Base-by-base conservation (phyloP, 495 filamentous ascomycete species). In the Cudoniella acicularis region DNA sequence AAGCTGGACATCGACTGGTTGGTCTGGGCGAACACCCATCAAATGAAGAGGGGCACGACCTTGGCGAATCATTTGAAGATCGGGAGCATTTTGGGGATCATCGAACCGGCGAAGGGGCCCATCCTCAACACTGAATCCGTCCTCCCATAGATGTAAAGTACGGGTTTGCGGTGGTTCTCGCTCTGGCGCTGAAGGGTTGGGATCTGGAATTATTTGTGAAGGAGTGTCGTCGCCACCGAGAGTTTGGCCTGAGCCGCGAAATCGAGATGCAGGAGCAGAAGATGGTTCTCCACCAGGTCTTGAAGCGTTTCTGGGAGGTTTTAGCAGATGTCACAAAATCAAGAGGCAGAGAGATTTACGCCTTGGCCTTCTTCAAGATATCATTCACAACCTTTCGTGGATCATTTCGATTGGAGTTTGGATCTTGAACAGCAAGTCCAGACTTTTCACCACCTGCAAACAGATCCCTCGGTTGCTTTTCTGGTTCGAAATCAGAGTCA, bases 371-470 rank as follows among this genome's bases (percentile, higher is more conserved):
- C 62, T 91, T 84, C 20, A 98, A 74, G 54, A 98, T 90, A 69
- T 94, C 83, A 49, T 84, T 78, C 65, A 90, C 81, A 30, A 87
- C 84, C 68, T 82, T 83, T 65, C 83, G 83, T 16, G 87, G 74
- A 58, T 87, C 88, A 24, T 70, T 73, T 21, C 70, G 69, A 42
- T 66, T 72, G 21, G 52, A 82, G 77, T 21, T 21, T 0, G 94
- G 94, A 69, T 98, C 92, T 69, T 97, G 90, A 54, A 98, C 92
- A 2, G 94, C 95, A 25, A 98, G 74, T 4, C 92, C 95, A 21
- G 92, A 96, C 75, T 98, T 98, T 77, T 96, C 94, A 47, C 94
- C 94, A 52, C 94, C 94, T 8, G 94, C 88, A 70, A 95, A 98
- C 49, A 96, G 80, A 69, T 97, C 90, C 55, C 90, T 83, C 6